Conservation (phyloP, 768 basidiomycete species). For the Termitomyces sp. region DNA sequence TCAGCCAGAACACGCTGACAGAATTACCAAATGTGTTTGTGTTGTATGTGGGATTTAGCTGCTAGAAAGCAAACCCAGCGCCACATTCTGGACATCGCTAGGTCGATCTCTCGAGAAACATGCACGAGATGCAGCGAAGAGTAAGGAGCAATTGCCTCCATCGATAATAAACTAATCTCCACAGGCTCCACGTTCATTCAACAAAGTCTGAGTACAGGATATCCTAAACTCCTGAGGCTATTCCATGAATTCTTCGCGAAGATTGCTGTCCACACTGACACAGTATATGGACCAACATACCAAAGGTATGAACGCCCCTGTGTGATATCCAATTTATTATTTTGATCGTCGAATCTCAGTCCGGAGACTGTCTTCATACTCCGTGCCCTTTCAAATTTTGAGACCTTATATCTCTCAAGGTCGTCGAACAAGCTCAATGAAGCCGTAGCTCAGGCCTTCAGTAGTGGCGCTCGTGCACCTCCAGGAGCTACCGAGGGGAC, state of each 20-base stretch:
- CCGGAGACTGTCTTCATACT: conserved; percentile 91
- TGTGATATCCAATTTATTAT: conserved; percentile 1
- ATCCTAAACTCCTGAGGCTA: conserved; percentile 82
- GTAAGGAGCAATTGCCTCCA: conserved; percentile 36
- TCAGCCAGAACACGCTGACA: neutral
- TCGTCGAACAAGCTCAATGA: conserved; percentile 86
- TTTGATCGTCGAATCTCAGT: conserved; percentile 37
- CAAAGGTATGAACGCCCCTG: conserved; percentile 61
- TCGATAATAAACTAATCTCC: neutral
- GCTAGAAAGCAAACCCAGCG: conserved; percentile 88
- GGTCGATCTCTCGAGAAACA: conserved; percentile 80
- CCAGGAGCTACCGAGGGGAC: conserved; percentile 78
- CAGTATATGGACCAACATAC: conserved; percentile 76
- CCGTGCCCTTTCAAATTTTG: conserved; percentile 79
- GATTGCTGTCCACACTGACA: conserved; percentile 94
- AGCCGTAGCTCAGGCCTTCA: conserved; percentile 71
- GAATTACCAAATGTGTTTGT: neutral
- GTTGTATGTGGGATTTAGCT: conserved; percentile 39
- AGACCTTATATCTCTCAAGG: conserved; percentile 84
- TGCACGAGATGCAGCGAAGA: conserved; percentile 75
- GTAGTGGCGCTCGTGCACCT: conserved; percentile 64
- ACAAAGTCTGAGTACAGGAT: conserved; percentile 82
- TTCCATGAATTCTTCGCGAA: conserved; percentile 98
- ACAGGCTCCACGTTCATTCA: conserved; percentile 88
- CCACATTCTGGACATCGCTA: conserved; percentile 87